Evolutionary conservation across 192 early-diverging fungal species (phyloP), one percentile per base, ranked within the genome.

Genomic region (Entrophospora sp.): DNA sequence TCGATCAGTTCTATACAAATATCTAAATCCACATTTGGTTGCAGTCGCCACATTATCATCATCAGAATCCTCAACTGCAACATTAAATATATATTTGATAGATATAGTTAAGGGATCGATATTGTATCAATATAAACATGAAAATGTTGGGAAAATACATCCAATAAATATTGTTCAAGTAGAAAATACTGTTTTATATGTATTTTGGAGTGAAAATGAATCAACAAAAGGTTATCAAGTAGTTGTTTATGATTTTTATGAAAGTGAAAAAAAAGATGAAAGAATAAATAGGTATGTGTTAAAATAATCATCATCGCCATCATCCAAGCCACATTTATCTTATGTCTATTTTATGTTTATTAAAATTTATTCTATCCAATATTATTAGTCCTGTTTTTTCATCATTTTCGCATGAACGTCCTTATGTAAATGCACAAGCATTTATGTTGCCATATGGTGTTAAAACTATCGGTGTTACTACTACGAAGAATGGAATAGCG

Each of bases 1-100:
- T 72, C 91, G 97, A 30, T 86, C 84, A 36, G 97, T 99, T 5
- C 83, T 93, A n/a, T 99, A 96, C 88, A 99, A 99, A 75, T 99
- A 97, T 77, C 80, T 97, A 63, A 97, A 95, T 76, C 96, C 97
- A 45, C 91, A 98, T 73, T 65, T 95, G 20, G 68, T 89, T 36
- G 87, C 90, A 0, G 66, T 96, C 14, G 86, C 87, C 38, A 87
- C 94, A 5, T 62, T 79, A 28, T 79, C 62, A 64, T 53, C 42
- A 55, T 64, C 49, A 8, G 60, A 64, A 0, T 28, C 43, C 7
- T 66, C 69, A 12, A 42, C 69, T 2, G 67, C 75, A 16, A 74
- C 73, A 6, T 45, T 95, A 18, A 83, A 70, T 30, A 52, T 97
- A 4, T 93, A 93, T 71, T 58, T 99, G 30, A 60, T 98, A 24